A percentile compares a stretch with the other conserved stretches of the same genome.
These are phyloP conservation scores for Physocladia obscura DNA, from an alignment of 192 early-diverging fungal genomes.

Conservation along the genomic window DNA sequence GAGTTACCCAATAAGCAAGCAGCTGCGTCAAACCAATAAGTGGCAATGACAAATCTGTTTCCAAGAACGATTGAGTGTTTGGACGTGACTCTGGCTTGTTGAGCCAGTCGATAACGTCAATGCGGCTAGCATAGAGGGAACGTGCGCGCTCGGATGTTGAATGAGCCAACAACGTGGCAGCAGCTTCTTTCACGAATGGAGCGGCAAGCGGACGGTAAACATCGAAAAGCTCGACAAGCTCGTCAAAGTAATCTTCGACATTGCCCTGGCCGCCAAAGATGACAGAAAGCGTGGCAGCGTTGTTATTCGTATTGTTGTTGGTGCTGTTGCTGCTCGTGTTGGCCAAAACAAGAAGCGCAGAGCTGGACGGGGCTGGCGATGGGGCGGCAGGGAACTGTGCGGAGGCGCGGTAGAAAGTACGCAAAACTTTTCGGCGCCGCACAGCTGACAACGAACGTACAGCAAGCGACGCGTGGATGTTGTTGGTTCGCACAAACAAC, in stretches of 20 bases:
- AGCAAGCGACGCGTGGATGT: slow-evolving; percentile 71
- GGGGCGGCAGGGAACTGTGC: slow-evolving; percentile 35
- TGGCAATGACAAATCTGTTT: slow-evolving; percentile 78
- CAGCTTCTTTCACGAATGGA: slow-evolving; percentile 66
- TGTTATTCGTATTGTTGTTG: no score
- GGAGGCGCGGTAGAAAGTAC: slow-evolving; percentile 76
- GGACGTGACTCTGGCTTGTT: slow-evolving; percentile 74
- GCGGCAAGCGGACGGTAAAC: slow-evolving; percentile 78
- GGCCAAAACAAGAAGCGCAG: slow-evolving; percentile 12
- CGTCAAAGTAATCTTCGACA: slow-evolving; percentile 92
- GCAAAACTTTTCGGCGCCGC: slow-evolving; percentile 60
- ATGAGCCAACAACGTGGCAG: slow-evolving; percentile 66
- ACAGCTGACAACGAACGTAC: slow-evolving; percentile 43
- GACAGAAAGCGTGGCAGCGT: slow-evolving; percentile 69
- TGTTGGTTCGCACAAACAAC: slow-evolving; percentile 75
- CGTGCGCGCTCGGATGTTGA: slow-evolving; percentile 38
- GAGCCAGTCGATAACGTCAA: slow-evolving; percentile 86
- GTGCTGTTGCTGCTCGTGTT: slow-evolving; percentile 40
- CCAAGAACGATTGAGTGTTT: slow-evolving; percentile 74
- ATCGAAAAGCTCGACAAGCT: slow-evolving; percentile 74
- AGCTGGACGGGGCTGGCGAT: neutral
- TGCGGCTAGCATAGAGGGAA: slow-evolving; percentile 32
- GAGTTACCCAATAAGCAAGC: slow-evolving; percentile 82
- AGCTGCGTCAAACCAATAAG: slow-evolving; percentile 91
- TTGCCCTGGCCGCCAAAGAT: slow-evolving; percentile 97